Conservation (phyloP, 2,329 filamentous ascomycete genomes). For the Fusarium scirpi region DNA sequence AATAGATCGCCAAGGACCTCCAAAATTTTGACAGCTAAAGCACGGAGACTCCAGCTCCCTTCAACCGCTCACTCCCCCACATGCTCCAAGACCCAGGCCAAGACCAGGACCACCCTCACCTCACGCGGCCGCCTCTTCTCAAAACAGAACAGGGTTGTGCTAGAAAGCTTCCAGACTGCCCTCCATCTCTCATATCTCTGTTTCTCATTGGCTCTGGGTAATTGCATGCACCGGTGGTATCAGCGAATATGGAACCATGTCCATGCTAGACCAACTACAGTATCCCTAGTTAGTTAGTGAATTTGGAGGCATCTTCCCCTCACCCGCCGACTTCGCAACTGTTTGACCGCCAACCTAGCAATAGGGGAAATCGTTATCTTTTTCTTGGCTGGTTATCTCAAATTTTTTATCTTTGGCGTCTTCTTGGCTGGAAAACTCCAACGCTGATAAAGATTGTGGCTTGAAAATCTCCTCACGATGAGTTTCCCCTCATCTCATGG, state of each 20-base stretch:
- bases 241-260: slow-evolving; percentile 17
- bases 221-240: slow-evolving; percentile 19
- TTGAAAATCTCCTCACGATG: slow-evolving; percentile 26
- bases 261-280: slow-evolving; percentile 4
- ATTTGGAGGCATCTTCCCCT: slow-evolving; percentile 33
- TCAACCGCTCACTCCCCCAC: slow-evolving; percentile 16
- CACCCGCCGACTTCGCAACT: slow-evolving; percentile 12
- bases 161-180: slow-evolving; percentile 47
- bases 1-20: slow-evolving; percentile 23
- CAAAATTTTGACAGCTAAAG: slow-evolving; percentile 6
- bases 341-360: slow-evolving; percentile 12
- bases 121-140: slow-evolving; percentile 6
- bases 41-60: slow-evolving; percentile 1
- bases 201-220: slow-evolving; percentile 29
- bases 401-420: slow-evolving; percentile 34
- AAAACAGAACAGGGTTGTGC: slow-evolving; percentile 21
- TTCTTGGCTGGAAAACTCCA: slow-evolving; percentile 39
- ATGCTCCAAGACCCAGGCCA: slow-evolving; percentile 5
- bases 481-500: slow-evolving; percentile 37
- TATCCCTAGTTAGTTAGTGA: background rate
- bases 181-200: background rate
- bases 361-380: slow-evolving; percentile 20
- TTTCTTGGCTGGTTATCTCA: slow-evolving; percentile 9
- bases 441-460: slow-evolving; percentile 25
- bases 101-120: background rate